These are phyloP conservation scores for Hortaea werneckii DNA, from an alignment of 2,329 filamentous ascomycete species.

Conservation along the genomic window DNA sequence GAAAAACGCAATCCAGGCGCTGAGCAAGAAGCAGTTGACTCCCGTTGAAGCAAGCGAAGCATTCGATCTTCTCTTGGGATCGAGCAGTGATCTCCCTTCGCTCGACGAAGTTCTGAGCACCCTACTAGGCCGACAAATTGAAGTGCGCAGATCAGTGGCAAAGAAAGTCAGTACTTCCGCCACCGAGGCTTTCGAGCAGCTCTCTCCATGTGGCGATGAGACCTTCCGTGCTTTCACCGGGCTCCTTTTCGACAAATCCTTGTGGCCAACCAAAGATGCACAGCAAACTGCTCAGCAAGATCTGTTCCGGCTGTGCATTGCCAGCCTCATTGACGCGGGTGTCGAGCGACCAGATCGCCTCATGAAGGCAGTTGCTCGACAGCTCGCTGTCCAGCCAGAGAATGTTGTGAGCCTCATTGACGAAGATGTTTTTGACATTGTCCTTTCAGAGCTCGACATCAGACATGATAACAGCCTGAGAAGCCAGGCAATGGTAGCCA, in stretches of 20 bases:
- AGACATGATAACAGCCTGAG: slow-evolving; percentile 63
- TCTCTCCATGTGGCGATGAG: slow-evolving; percentile 37
- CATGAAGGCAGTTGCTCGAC: slow-evolving; percentile 49
- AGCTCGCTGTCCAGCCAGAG: slow-evolving; percentile 43
- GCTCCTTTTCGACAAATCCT: slow-evolving; percentile 30
- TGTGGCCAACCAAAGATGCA: slow-evolving; percentile 32
- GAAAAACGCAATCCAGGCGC: slow-evolving; percentile 25
- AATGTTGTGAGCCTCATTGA: slow-evolving; percentile 61
- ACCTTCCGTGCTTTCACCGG: slow-evolving; percentile 35
- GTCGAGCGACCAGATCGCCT: slow-evolving; percentile 58
- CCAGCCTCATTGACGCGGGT: slow-evolving; percentile 81
- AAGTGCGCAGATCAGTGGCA: slow-evolving; percentile 32
- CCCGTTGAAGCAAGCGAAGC: slow-evolving; percentile 30
- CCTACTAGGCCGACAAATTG: slow-evolving; percentile 16
- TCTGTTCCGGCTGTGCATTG: slow-evolving; percentile 67
- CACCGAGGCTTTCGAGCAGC: slow-evolving; percentile 33
- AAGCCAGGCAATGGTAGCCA: slow-evolving; percentile 71
- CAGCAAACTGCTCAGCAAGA: slow-evolving; percentile 44
- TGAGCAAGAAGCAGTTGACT: slow-evolving; percentile 24
- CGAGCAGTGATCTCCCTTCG: slow-evolving; percentile 19
- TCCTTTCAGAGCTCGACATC: slow-evolving; percentile 80
- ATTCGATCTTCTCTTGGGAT: slow-evolving; percentile 33
- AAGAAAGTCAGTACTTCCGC: slow-evolving; percentile 27
- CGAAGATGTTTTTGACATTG: slow-evolving; percentile 67
- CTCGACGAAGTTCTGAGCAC: slow-evolving; percentile 32